These are phyloP conservation scores for Aspergillus pseudonomiae DNA, from an alignment of 2,329 filamentous ascomycete genomes.

Conservation along the genomic window DNA sequence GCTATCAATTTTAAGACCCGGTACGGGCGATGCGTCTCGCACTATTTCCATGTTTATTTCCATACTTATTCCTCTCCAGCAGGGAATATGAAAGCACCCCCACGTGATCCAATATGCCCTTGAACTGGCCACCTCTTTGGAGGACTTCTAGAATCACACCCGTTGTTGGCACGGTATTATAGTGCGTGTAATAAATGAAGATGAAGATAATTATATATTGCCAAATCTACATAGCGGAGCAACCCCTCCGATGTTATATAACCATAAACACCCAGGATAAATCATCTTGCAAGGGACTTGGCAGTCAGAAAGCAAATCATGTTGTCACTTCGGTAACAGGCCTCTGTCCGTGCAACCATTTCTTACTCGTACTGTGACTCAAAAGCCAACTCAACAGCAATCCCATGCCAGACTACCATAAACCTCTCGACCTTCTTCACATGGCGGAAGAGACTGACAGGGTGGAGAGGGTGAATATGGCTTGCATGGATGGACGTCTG, in stretches of 20 bases:
- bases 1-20: not conserved
- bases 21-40: not conserved
- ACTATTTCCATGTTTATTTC: too few relatives aligned
- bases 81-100: not conserved
- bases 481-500: not conserved
- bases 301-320: not conserved
- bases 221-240: too few relatives aligned
- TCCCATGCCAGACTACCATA: not conserved
- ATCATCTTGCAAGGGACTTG: not conserved
- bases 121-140: not conserved
- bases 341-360: not conserved
- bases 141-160: not conserved
- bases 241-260: too few relatives aligned
- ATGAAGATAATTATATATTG: not conserved
- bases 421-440: slow-evolving; percentile 6
- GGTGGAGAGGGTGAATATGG: not conserved
- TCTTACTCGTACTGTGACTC: not conserved
- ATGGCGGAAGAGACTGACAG: not conserved
- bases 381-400: not conserved
- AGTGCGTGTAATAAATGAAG: not conserved
- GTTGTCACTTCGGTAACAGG: not conserved
- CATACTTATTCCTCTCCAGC: not conserved
- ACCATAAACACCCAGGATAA: too few relatives aligned
- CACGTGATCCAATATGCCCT: not conserved
- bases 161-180: not conserved